Base-by-base conservation (phyloP, 148 eudicot genomes). In the Drosera capensis region DNA sequence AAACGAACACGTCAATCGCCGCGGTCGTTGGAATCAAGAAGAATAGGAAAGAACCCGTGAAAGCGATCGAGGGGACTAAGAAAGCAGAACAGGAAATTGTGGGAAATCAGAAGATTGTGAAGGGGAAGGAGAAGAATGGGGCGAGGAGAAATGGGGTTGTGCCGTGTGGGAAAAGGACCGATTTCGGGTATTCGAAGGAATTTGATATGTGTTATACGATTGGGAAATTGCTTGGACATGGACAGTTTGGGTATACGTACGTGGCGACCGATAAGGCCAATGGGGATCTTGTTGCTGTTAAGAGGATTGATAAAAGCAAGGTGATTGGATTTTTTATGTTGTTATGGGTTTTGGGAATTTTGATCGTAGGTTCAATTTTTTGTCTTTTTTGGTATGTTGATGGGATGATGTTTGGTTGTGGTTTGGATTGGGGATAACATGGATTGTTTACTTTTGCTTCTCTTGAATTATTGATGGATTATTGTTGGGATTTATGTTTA, bases 161-260 rank as follows among this genome's bases (percentile, higher is more conserved):
- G 7, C 71, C 94, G 0, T 71, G 81, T 51, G 97, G 97, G 1
- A 83, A 75, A 44, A 66, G 78, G 26, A 84, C 97, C n/a, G 81
- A 83, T 84, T 88, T 88, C 59, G 97, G 94, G 62, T 88, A 83
- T 48, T 73, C 49, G 13, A 88, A 78, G 45, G 84, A 84, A 43
- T 88, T 88, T 54, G 79, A 84, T 43, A 31, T 44, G 43, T 65
- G 51, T 34, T 88, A 80, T 58, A 20, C 65, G 4, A 78, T 77
- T 63, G 97, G 97, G 52, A 88, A 80, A 57, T 70, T 88, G 60
- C 73, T 88, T 68, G 97, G 97, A 7, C 97, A 83, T 63, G 97
- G 97, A 0, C 97, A 88, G 70, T 84, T 88, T 78, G 97, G 97
- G 25, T 84, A 80, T 57, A 88, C 97, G 0, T 88, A 88, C 55